Evolutionary conservation across 495 filamentous ascomycete genomes (phyloP).

Genomic region (Lindgomyces ingoldianus): DNA sequence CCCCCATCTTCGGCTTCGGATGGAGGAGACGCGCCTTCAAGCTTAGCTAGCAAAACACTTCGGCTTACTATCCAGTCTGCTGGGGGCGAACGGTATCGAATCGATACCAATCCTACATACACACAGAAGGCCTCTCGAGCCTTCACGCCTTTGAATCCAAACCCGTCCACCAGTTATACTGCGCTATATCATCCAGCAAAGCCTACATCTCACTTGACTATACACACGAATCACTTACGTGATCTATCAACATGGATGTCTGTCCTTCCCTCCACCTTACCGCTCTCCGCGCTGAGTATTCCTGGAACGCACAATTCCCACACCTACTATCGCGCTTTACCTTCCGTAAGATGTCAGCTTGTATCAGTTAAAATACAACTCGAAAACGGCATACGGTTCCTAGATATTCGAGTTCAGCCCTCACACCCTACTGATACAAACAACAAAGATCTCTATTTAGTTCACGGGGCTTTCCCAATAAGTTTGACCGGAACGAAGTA

Average conservation of each 20-base stretch:
- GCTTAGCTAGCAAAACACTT: constrained; percentile 36
- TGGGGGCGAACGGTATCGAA: constrained; percentile 60
- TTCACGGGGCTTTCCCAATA: constrained; percentile 80
- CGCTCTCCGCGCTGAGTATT: constrained; percentile 81
- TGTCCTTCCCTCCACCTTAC: constrained; percentile 63
- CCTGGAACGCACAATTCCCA: constrained; percentile 96
- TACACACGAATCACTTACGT: constrained; percentile 65
- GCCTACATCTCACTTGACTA: constrained; percentile 60
- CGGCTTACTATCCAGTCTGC: constrained; percentile 62
- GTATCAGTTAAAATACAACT: constrained; percentile 75
- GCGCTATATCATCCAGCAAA: constrained; percentile 67
- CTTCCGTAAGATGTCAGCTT: constrained; percentile 91
- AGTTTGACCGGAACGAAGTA: constrained; percentile 70
- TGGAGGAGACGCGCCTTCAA: constrained; percentile 48
- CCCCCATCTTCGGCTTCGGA: constrained; percentile 49
- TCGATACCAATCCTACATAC: constrained; percentile 61
- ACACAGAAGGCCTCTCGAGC: constrained; percentile 51
- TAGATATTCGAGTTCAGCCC: constrained; percentile 82
- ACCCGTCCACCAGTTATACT: constrained; percentile 65
- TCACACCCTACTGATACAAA: constrained; percentile 56
- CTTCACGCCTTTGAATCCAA: constrained; percentile 56
- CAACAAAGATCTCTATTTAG: constrained; percentile 62
- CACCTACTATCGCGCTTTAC: constrained; percentile 77
- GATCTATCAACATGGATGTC: constrained; percentile 80
- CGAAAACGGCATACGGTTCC: constrained; percentile 87